These are phyloP conservation scores for Boletus eberwhitei DNA, from an alignment of 768 basidiomycete genomes.

Conservation along the genomic window DNA sequence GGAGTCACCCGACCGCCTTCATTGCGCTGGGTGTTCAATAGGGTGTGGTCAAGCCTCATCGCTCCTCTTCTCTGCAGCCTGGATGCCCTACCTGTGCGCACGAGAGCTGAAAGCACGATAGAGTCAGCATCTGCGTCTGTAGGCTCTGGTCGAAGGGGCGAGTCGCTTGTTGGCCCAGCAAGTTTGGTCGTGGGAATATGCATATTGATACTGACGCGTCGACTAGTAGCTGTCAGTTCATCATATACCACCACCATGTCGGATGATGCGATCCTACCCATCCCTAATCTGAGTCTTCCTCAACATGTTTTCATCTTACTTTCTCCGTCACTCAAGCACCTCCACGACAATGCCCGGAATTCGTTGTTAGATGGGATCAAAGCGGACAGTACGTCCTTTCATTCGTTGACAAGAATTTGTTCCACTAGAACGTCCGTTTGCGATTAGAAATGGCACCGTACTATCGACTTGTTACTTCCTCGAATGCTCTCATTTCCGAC, in stretches of 20 bases:
- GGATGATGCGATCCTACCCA: constrained; percentile 79
- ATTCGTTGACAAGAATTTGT: not conserved
- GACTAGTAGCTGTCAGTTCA: not conserved
- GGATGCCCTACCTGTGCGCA: constrained; percentile 72
- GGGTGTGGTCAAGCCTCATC: constrained; percentile 56
- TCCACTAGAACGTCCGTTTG: constrained; percentile 1
- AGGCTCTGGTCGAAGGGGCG: too few relatives aligned
- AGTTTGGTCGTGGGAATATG: constrained; percentile 13
- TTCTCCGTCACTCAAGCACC: constrained; percentile 52
- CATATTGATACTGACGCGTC: constrained; percentile 18
- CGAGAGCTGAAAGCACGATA: constrained; percentile 69
- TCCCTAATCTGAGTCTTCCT: constrained; percentile 81
- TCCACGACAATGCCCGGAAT: constrained; percentile 65
- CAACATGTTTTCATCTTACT: constrained; percentile 77
- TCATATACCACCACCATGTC: constrained; percentile 59
- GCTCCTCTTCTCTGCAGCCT: constrained; percentile 49
- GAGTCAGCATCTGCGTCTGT: constrained; percentile 57
- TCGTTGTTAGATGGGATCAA: constrained; percentile 72
- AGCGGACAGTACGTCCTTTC: constrained; percentile 29
- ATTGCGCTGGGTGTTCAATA: too few relatives aligned
- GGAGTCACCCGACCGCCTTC: constrained; percentile 21
- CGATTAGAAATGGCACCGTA: constrained; percentile 84
- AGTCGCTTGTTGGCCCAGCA: too few relatives aligned
- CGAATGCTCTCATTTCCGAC: constrained; percentile 43
- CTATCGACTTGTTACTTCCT: constrained; percentile 55